Conservation (phyloP, 148 eudicot genomes). For the Selenicereus undatus region DNA sequence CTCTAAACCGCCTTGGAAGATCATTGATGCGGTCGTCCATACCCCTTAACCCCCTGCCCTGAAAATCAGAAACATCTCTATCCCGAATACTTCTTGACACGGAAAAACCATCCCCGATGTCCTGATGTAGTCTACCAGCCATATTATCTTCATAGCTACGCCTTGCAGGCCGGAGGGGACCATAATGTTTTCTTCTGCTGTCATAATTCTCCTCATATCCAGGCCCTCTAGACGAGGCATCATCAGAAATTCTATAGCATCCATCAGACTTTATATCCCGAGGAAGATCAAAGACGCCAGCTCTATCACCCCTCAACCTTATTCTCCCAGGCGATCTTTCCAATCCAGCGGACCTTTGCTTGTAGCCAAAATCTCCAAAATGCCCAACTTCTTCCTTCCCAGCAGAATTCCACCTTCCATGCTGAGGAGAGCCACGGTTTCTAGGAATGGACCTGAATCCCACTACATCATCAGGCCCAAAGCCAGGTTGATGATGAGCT, state of each 20-base stretch:
- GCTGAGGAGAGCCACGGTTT: constrained; percentile 34
- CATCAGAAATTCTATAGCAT: constrained; percentile 28
- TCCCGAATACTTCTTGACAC: constrained; percentile 14
- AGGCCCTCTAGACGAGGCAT: constrained; percentile 25
- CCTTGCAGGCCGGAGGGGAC: constrained; percentile 22
- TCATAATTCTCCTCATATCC: constrained; percentile 27
- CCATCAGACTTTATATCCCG: constrained; percentile 23
- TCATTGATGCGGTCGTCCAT: constrained; percentile 31
- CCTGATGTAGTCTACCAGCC: constrained; percentile 26
- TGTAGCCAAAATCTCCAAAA: constrained; percentile 31
- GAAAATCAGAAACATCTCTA: constrained; percentile 31
- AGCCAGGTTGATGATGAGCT: constrained; percentile 32
- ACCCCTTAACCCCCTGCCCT: constrained; percentile 32
- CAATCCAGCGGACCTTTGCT: constrained; percentile 20
- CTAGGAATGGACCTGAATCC: constrained; percentile 35
- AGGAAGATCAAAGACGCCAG: background rate
- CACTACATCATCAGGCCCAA: constrained; percentile 17
- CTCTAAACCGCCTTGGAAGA: constrained; percentile 34
- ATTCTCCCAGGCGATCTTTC: constrained; percentile 35
- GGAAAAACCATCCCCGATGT: constrained; percentile 27
- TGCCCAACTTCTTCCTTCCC: constrained; percentile 33
- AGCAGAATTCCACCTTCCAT: constrained; percentile 27
- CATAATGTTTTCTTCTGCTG: constrained; percentile 30
- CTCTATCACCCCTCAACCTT: constrained; percentile 29
- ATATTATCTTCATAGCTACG: constrained; percentile 30